phyloP scores from a whole-genome alignment of 495 filamentous ascomycete species.

The Penicillium malachiteum region DNA sequence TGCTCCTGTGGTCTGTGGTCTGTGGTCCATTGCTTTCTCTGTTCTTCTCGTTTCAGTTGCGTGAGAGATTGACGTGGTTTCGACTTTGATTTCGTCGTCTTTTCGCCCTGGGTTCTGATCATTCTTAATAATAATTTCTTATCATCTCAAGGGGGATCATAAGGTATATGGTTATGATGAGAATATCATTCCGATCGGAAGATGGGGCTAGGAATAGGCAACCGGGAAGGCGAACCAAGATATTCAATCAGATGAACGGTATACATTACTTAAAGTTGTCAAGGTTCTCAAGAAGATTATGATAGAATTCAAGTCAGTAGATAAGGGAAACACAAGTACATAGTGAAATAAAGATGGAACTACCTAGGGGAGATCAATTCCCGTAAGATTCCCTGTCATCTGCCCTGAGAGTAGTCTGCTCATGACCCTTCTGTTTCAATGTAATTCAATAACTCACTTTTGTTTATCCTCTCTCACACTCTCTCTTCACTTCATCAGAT shows the following conservation, averaged over 20 bases:
- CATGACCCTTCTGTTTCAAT: not conserved
- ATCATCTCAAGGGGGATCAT: not conserved
- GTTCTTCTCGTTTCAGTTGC: not conserved
- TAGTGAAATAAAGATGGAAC: not conserved
- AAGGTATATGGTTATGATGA: not conserved
- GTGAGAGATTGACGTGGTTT: not conserved
- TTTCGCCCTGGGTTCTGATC: not conserved
- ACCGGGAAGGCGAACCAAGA: constrained; percentile 18
- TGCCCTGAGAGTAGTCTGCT: not conserved
- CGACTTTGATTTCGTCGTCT: not conserved
- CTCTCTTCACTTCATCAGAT: not conserved
- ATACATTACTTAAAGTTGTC: not conserved
- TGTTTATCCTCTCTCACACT: no score
- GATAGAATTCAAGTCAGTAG: not conserved
- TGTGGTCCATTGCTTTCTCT: not conserved
- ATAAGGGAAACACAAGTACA: not conserved
- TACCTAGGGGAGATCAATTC: not conserved
- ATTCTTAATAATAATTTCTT: no score
- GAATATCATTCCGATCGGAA: not conserved
- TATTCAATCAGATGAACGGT: constrained; percentile 25
- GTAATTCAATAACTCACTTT: no score
- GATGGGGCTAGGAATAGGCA: constrained; percentile 11
- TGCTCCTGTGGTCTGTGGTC: not conserved
- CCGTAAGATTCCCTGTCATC: not conserved
- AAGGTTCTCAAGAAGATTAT: no score